These are phyloP conservation scores for Gleditsia sinensis DNA, from an alignment of 306 rosid genomes.

Conservation along the genomic window DNA sequence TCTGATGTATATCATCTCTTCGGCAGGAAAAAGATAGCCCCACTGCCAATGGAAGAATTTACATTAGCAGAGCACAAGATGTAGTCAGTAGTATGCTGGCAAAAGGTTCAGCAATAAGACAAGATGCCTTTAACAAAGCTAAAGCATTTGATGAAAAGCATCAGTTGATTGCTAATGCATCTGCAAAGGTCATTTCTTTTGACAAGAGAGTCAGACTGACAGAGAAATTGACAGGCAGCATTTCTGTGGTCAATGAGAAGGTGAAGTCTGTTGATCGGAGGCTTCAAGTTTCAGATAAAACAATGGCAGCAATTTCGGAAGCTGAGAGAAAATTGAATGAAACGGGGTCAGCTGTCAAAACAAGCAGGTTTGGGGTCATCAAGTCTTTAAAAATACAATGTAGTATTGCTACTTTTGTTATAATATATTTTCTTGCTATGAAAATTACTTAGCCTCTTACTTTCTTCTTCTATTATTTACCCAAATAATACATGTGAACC, in stretches of 20 bases:
- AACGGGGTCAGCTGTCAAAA: conserved; percentile 94
- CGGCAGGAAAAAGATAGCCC: conserved; percentile 53
- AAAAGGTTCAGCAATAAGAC: conserved; percentile 82
- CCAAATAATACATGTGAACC: not conserved
- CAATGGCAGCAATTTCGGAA: conserved; percentile 89
- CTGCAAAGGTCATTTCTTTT: conserved; percentile 81
- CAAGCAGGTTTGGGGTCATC: conserved; percentile 66
- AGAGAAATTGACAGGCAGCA: conserved; percentile 79
- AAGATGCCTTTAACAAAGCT: conserved; percentile 89
- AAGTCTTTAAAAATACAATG: not conserved
- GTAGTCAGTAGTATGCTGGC: conserved; percentile 75
- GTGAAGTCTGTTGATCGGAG: conserved; percentile 87
- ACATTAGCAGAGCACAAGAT: conserved; percentile 78
- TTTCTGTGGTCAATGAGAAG: conserved; percentile 85
- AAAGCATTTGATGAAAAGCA: conserved; percentile 98
- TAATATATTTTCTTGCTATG: not conserved
- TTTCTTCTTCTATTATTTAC: not conserved
- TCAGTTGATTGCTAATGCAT: conserved; percentile 79
- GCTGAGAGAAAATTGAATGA: conserved; percentile 86
- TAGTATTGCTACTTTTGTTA: not conserved
- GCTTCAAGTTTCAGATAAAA: conserved; percentile 89
- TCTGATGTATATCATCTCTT: conserved; percentile 26
- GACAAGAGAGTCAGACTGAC: conserved; percentile 83
- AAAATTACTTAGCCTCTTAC: not conserved
- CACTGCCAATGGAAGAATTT: conserved; percentile 57